A percentile compares a stretch with the other conserved stretches of the same genome.
phyloP scores from a whole-genome alignment of 108 stramenopile species.

The Cyclostephanos tholiformis region DNA sequence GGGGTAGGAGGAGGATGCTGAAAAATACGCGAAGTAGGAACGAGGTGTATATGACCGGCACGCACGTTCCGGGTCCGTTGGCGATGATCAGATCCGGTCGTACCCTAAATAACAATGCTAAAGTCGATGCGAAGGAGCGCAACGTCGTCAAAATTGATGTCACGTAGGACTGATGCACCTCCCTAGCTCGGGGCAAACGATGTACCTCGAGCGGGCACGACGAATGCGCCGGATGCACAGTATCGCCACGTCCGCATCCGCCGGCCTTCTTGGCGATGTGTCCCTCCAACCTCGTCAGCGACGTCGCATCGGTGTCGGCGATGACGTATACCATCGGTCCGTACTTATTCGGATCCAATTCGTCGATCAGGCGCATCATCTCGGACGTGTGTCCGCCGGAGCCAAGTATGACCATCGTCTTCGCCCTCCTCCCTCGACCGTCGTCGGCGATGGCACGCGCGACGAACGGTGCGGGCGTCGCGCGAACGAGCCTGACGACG shows the following conservation, averaged over 20 bases:
- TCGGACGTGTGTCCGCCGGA: slow-evolving; percentile 92
- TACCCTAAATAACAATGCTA: slow-evolving; percentile 38
- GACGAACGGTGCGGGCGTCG: too few relatives aligned
- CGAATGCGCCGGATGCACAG: too few relatives aligned
- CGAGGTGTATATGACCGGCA: slow-evolving; percentile 71
- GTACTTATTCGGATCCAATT: slow-evolving; percentile 60
- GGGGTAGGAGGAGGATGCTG: background rate
- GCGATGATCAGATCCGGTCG: slow-evolving; percentile 76
- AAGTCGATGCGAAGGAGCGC: slow-evolving; percentile 44
- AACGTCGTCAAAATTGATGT: slow-evolving; percentile 60
- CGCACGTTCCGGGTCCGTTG: slow-evolving; percentile 91
- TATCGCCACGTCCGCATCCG: too few relatives aligned
- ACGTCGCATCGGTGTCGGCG: slow-evolving; percentile 73
- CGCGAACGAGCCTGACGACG: too few relatives aligned
- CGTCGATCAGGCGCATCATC: slow-evolving; percentile 73
- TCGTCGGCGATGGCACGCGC: too few relatives aligned
- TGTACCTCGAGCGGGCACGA: slow-evolving; percentile 25
- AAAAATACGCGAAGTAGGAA: slow-evolving; percentile 52
- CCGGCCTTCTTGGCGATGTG: slow-evolving; percentile 11
- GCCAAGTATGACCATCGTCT: slow-evolving; percentile 76
- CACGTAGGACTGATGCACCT: slow-evolving; percentile 68
- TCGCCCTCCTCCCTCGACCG: too few relatives aligned
- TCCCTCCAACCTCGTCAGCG: slow-evolving; percentile 53
- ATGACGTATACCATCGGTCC: slow-evolving; percentile 64
- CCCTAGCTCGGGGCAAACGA: slow-evolving; percentile 72